These are phyloP conservation scores for Exophiala xenobiotica DNA, from an alignment of 2,329 filamentous ascomycete species.

Conservation along the genomic window DNA sequence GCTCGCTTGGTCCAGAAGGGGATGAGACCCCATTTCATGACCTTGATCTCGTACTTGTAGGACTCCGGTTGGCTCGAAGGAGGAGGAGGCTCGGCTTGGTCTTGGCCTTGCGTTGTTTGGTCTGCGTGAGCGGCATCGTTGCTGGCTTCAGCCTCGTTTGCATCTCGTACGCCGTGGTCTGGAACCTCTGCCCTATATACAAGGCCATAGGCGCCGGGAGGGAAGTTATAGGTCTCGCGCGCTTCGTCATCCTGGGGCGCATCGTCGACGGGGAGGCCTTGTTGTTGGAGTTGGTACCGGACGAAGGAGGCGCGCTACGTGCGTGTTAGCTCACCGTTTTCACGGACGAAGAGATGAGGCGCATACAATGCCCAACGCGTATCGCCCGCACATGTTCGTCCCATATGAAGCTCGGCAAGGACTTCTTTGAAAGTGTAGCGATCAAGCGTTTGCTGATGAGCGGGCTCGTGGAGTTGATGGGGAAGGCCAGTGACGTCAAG, in stretches of 20 bases:
- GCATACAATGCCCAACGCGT: too few species aligned
- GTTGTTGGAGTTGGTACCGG: constrained; percentile 68
- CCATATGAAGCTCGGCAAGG: too few species aligned
- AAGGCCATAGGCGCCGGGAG: constrained; percentile 79
- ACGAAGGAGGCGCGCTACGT: constrained; percentile 76
- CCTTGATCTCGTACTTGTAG: constrained; percentile 75
- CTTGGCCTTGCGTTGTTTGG: constrained; percentile 3
- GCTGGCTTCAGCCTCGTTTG: constrained; percentile 27
- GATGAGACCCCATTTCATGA: constrained; percentile 94
- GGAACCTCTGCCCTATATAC: constrained; percentile 78
- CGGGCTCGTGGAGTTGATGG: too few species aligned
- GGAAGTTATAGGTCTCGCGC: constrained; percentile 86
- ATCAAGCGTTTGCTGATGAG: too few species aligned
- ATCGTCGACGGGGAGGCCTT: constrained; percentile 71
- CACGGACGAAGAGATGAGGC: too few species aligned
- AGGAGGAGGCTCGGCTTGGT: constrained; percentile 12
- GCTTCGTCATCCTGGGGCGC: constrained; percentile 68
- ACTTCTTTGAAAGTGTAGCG: too few species aligned
- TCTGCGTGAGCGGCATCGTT: constrained; percentile 15
- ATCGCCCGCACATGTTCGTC: too few species aligned
- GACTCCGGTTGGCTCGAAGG: constrained; percentile 30
- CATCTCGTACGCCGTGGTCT: constrained; percentile 55
- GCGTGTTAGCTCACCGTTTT: too few species aligned
- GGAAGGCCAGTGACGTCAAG: too few species aligned
- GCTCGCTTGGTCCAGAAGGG: constrained; percentile 90